A percentile compares a stretch with the other conserved stretches of the same genome.
These are phyloP conservation scores for Yamadazyma dushanensis DNA, from an alignment of 1,139 yeast genomes.

Conservation along the genomic window DNA sequence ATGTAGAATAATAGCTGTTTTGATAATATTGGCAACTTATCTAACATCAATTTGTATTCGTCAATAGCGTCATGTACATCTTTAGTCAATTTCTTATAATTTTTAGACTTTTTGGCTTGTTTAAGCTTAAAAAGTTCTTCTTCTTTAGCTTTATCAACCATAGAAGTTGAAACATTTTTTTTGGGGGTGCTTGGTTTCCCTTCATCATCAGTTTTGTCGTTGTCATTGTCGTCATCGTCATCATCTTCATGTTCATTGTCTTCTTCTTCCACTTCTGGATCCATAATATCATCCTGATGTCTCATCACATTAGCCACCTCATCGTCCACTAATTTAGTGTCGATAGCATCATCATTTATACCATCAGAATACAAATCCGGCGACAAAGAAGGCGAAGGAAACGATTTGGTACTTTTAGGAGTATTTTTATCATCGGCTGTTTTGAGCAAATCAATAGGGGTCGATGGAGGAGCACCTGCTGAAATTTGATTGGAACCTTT, in stretches of 20 bases:
- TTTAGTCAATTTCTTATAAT: constrained; percentile 45
- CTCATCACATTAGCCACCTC: constrained; percentile 1
- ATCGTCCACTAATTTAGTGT: constrained; percentile 1
- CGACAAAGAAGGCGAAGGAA: constrained; percentile 14
- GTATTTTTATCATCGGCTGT: neutral
- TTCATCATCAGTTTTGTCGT: constrained; percentile 5
- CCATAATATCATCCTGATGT: neutral
- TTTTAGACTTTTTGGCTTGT: constrained; percentile 27
- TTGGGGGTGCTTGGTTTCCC: constrained; percentile 5
- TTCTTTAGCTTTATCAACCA: constrained; percentile 5
- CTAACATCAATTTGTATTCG: constrained; percentile 69
- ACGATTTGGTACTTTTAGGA: constrained; percentile 7
- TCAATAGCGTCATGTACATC: constrained; percentile 71
- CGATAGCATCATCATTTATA: constrained; percentile 1
- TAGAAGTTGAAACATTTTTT: neutral
- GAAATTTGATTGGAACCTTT: constrained; percentile 11
- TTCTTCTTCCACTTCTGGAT: neutral
- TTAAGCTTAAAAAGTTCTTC: constrained; percentile 10
- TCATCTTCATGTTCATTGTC: no score
- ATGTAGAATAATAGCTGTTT: constrained; percentile 86
- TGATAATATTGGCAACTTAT: constrained; percentile 64
- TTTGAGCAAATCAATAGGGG: neutral
- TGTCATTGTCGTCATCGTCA: constrained; percentile 4
- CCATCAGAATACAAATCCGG: constrained; percentile 4
- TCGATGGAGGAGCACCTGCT: neutral